Evolutionary conservation across 768 basidiomycete species (phyloP).

Genomic region (Boletus sensibilis): DNA sequence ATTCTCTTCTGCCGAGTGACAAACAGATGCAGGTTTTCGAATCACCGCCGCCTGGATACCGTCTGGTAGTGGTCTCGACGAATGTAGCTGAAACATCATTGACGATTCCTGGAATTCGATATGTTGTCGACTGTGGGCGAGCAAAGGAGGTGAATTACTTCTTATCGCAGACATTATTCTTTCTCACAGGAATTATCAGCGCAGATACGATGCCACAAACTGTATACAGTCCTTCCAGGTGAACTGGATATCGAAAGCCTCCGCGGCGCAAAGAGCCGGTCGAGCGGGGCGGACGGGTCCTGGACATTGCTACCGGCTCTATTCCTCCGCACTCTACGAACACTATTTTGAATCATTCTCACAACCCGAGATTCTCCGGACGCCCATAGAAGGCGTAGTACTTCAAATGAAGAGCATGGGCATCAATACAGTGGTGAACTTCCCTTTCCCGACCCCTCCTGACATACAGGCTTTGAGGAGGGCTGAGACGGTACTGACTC

Average conservation of each 20-base stretch:
- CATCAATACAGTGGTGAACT: conserved; percentile 93
- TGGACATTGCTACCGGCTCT: conserved; percentile 96
- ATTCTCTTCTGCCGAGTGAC: conserved; percentile 88
- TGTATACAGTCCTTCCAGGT: conserved; percentile 93
- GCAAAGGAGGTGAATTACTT: conserved; percentile 75
- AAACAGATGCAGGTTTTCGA: conserved; percentile 94
- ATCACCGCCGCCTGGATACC: conserved; percentile 72
- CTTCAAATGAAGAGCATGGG: conserved; percentile 99
- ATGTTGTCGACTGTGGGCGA: conserved; percentile 95
- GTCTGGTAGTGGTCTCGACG: conserved; percentile 92
- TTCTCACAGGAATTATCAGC: conserved; percentile 40
- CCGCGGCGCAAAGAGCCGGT: conserved; percentile 90
- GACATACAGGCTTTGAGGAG: conserved; percentile 70
- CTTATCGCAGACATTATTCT: neutral
- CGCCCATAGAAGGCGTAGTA: conserved; percentile 95
- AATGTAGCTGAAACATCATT: conserved; percentile 97
- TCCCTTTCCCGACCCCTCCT: conserved; percentile 97
- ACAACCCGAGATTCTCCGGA: conserved; percentile 88
- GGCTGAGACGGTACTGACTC: conserved; percentile 76
- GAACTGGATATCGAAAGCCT: conserved; percentile 93
- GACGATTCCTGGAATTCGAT: conserved; percentile 95
- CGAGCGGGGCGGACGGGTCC: conserved; percentile 97
- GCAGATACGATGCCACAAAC: conserved; percentile 75
- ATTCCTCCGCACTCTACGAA: conserved; percentile 93
- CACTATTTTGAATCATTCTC: conserved; percentile 87